A percentile compares a stretch with the other conserved stretches of the same genome.
Conservation (phyloP, 495 filamentous ascomycete genomes). For the Xylaria curta region DNA sequence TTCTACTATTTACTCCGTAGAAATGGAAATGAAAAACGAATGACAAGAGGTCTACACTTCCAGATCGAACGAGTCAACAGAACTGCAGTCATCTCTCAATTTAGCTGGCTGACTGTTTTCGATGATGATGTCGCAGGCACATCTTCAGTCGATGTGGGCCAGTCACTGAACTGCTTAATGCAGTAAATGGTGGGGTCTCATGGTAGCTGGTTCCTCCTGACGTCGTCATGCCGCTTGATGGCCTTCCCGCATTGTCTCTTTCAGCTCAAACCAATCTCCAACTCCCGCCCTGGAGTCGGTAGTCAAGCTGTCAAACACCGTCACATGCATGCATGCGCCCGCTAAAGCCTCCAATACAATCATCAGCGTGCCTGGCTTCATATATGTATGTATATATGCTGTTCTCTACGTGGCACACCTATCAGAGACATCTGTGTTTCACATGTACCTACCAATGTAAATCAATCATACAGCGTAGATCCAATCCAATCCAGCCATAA, state of each 20-base stretch:
- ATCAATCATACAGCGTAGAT: not conserved
- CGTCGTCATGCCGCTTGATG: slow-evolving; percentile 15
- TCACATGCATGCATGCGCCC: slow-evolving; percentile 4
- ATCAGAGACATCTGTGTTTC: not conserved
- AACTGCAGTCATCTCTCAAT: not conserved
- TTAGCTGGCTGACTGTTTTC: not conserved
- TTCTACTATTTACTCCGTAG: not conserved
- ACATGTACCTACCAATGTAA: not conserved
- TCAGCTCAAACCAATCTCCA: not conserved
- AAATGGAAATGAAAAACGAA: not conserved
- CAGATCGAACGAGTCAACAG: not conserved
- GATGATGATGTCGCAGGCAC: slow-evolving; percentile 4
- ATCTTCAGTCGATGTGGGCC: not conserved
- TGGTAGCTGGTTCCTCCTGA: slow-evolving; percentile 3
- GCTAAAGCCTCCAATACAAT: slow-evolving; percentile 6
- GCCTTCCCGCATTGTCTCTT: slow-evolving; percentile 3
- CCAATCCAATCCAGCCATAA: not conserved
- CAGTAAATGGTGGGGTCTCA: slow-evolving; percentile 20
- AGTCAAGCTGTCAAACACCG: not conserved
- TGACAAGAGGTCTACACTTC: not conserved
- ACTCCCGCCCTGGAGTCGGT: not conserved
- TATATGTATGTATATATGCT: not conserved
- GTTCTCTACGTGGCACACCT: not conserved
- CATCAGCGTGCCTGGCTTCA: slow-evolving; percentile 7
- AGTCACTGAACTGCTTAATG: not conserved